Evolutionary conservation across 1,284 basidiomycete genomes (phyloP).

Genomic region (Exobasidium cylindrosporum): DNA sequence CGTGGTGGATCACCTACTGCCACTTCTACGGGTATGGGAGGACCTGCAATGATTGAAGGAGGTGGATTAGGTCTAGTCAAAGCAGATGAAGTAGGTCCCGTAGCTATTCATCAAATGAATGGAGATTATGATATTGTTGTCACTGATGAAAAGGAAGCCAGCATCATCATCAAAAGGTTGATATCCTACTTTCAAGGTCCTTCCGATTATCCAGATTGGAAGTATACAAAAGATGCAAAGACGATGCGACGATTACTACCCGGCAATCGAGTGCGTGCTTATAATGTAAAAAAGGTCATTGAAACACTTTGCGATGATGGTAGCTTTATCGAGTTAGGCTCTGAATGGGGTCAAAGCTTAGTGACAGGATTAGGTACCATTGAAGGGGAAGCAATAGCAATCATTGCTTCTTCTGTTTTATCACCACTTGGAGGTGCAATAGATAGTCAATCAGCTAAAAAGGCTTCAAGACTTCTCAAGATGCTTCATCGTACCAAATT

Average conservation of each 20-base stretch:
- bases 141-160: constrained; percentile 23
- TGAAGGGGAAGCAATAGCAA: constrained; percentile 23
- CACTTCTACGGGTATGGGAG: constrained; percentile 37
- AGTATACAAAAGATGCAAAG: constrained; percentile 17
- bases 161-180: constrained; percentile 17
- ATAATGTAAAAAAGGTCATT: constrained; percentile 32
- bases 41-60: constrained; percentile 38
- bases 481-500: constrained; percentile 27
- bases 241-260: constrained; percentile 28
- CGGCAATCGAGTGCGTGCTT: constrained; percentile 25
- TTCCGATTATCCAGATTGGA: constrained; percentile 15
- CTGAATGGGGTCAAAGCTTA: constrained; percentile 25
- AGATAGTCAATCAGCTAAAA: constrained; percentile 29
- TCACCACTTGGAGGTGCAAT: constrained; percentile 35
- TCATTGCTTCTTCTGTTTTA: constrained; percentile 30
- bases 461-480: constrained; percentile 29
- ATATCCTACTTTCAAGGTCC: constrained; percentile 25
- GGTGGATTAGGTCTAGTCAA: constrained; percentile 31
- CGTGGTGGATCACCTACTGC: constrained; percentile 15
- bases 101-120: constrained; percentile 21
- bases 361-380: constrained; percentile 30
- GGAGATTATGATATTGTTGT: constrained; percentile 34
- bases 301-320: constrained; percentile 27
- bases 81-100: constrained; percentile 30
- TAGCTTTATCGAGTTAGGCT: constrained; percentile 29